Conservation (phyloP, 495 filamentous ascomycete genomes). For the Thozetella sp. region DNA sequence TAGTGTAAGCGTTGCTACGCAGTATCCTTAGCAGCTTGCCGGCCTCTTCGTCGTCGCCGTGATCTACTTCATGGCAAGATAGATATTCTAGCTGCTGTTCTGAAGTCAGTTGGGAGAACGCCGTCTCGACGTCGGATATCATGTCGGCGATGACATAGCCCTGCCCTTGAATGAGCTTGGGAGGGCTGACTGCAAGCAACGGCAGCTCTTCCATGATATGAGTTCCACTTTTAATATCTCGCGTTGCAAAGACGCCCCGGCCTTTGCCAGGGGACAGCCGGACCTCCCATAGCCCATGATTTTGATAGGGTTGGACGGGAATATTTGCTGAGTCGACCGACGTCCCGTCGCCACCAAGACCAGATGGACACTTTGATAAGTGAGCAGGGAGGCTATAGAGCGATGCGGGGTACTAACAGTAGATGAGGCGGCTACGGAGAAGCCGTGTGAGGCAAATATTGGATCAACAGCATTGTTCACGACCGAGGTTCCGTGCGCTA, state of each 20-base stretch:
- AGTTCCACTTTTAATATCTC: conserved; percentile 19
- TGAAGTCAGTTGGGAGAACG: background rate
- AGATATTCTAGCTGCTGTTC: background rate
- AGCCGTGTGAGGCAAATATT: too few species aligned
- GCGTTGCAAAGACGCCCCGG: conserved; percentile 30
- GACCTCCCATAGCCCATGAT: conserved; percentile 8
- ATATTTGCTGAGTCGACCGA: too few species aligned
- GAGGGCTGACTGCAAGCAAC: conserved; percentile 15
- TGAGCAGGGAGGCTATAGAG: too few species aligned
- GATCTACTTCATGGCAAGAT: background rate
- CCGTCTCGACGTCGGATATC: background rate
- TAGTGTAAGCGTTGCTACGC: conserved; percentile 14
- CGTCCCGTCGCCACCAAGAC: too few species aligned
- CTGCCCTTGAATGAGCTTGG: conserved; percentile 11
- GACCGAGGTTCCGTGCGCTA: too few species aligned
- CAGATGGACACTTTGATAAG: too few species aligned
- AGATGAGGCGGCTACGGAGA: too few species aligned
- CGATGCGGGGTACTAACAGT: too few species aligned
- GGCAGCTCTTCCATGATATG: conserved; percentile 20
- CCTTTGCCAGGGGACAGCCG: conserved; percentile 21
- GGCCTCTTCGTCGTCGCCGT: background rate
- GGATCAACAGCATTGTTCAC: too few species aligned
- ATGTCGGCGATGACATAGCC: conserved; percentile 14
- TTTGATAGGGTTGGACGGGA: too few species aligned
- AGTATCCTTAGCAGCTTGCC: conserved; percentile 3